Conservation (phyloP, 1,284 basidiomycete species). For the Ganoderma boninense region DNA sequence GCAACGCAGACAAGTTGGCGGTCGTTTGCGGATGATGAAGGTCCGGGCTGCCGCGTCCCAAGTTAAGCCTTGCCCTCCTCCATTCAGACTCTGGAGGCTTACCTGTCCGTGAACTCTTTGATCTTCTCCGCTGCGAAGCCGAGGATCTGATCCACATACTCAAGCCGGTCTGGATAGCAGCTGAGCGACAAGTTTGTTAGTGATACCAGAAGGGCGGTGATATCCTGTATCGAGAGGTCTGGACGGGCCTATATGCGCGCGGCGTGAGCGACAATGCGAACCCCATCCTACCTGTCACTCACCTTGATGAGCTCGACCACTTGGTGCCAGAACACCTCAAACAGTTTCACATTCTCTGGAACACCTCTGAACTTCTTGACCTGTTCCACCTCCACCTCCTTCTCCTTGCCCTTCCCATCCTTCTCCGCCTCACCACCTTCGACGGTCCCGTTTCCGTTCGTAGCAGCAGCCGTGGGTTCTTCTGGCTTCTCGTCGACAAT, state of each 20-base stretch:
- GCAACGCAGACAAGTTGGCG: conserved; percentile 86
- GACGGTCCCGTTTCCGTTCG: conserved; percentile 35
- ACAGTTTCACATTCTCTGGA: conserved; percentile 90
- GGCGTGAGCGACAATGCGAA: conserved; percentile 10
- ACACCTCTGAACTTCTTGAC: conserved; percentile 90
- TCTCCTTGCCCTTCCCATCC: conserved; percentile 58
- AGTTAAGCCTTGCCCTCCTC: neutral
- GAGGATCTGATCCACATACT: conserved; percentile 95
- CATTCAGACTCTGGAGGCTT: conserved; percentile 30
- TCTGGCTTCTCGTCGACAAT: conserved; percentile 30
- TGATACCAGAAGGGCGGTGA: conserved; percentile 93
- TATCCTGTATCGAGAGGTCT: conserved; percentile 94
- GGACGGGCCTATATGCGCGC: conserved; percentile 77
- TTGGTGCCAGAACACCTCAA: conserved; percentile 98
- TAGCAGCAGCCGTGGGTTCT: conserved; percentile 24
- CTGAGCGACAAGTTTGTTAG: conserved; percentile 92
- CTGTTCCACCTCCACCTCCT: conserved; percentile 44
- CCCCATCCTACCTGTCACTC: conserved; percentile 20
- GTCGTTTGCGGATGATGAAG: conserved; percentile 88
- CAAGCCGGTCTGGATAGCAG: conserved; percentile 93
- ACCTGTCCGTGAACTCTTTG: conserved; percentile 85
- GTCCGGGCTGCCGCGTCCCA: conserved; percentile 68
- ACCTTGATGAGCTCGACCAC: conserved; percentile 98
- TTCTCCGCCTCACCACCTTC: conserved; percentile 48
- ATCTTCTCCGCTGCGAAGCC: conserved; percentile 89